These are phyloP conservation scores for Pharnaceum exiguum DNA, from an alignment of 148 eudicot species.

Conservation along the genomic window DNA sequence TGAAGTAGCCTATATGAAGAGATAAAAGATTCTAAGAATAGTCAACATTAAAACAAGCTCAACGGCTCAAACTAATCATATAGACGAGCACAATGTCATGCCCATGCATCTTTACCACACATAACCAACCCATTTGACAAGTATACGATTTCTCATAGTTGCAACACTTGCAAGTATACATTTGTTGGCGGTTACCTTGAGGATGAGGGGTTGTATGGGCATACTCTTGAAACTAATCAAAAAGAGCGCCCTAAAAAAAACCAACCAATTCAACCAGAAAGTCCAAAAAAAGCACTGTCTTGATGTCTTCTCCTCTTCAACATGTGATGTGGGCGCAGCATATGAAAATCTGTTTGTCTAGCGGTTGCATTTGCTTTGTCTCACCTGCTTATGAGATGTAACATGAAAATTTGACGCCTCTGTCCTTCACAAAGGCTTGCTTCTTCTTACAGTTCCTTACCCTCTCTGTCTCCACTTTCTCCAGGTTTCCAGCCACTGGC, in stretches of 20 bases:
- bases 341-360: constrained; percentile 6
- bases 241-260: not conserved
- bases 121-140: constrained; percentile 22
- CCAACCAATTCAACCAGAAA: constrained; percentile 8
- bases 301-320: constrained; percentile 8
- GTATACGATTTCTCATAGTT: constrained; percentile 4
- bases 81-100: constrained; percentile 4
- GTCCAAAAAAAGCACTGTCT: constrained; percentile 14
- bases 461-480: not conserved
- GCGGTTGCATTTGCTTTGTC: constrained; percentile 25
- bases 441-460: constrained; percentile 8
- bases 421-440: constrained; percentile 4
- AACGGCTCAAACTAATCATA: constrained; percentile 21
- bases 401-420: constrained; percentile 19
- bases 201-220: constrained; percentile 11
- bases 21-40: not conserved
- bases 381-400: constrained; percentile 19
- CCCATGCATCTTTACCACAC: constrained; percentile 12
- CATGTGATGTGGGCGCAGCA: constrained; percentile 29
- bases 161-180: constrained; percentile 1
- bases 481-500: not conserved
- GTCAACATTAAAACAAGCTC: constrained; percentile 11
- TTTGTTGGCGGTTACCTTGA: constrained; percentile 6
- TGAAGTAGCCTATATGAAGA: not conserved
- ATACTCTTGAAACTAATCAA: not conserved